phyloP scores from a whole-genome alignment of 176 grass and related monocot species.

The Triticum turgidum region DNA sequence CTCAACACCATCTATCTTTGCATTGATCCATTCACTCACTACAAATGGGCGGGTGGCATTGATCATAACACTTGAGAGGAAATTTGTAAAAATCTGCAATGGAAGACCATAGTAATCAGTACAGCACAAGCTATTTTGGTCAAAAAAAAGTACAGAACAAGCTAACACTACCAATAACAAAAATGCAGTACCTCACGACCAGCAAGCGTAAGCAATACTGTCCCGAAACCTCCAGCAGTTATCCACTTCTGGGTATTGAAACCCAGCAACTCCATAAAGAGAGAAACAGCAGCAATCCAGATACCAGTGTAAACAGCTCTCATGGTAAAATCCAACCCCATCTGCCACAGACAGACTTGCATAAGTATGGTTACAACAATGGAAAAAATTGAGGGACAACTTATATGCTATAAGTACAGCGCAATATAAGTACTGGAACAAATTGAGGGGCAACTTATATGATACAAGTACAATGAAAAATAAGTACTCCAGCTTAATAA shows the following conservation, averaged over 20 bases:
- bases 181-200: constrained; percentile 77
- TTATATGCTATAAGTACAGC: background rate
- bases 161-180: constrained; percentile 4
- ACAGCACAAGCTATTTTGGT: background rate
- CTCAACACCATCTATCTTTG: constrained; percentile 94
- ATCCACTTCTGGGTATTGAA: constrained; percentile 98
- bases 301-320: constrained; percentile 91
- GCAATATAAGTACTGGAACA: background rate
- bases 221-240: constrained; percentile 96
- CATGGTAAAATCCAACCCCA: constrained; percentile 86
- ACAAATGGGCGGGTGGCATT: constrained; percentile 94
- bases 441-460: background rate
- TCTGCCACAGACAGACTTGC: constrained; percentile 61
- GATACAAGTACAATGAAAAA: background rate
- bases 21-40: constrained; percentile 90
- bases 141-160: background rate
- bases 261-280: constrained; percentile 97
- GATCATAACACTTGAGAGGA: constrained; percentile 97
- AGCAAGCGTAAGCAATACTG: constrained; percentile 96
- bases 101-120: constrained; percentile 21
- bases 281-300: constrained; percentile 84
- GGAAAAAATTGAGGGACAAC: background rate
- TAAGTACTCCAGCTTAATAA: background rate
- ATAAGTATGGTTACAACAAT: background rate
- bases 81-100: constrained; percentile 93